These are phyloP conservation scores for Exophiala bonariae DNA, from an alignment of 2,329 filamentous ascomycete genomes.

Conservation along the genomic window DNA sequence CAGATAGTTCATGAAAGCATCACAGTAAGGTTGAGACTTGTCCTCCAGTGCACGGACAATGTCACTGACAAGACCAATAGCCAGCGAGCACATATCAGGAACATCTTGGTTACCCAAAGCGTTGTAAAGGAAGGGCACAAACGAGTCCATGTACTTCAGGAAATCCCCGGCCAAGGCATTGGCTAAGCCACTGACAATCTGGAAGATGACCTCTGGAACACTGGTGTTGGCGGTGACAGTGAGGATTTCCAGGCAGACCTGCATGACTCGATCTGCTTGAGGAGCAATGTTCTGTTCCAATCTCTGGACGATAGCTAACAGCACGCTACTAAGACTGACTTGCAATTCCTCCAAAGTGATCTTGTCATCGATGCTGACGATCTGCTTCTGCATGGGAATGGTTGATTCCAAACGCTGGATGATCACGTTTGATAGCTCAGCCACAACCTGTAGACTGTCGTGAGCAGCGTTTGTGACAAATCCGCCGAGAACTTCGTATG, in stretches of 20 bases:
- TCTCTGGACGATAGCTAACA: slow-evolving; percentile 87
- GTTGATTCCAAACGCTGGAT: slow-evolving; percentile 90
- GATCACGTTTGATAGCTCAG: slow-evolving; percentile 80
- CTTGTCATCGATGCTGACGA: slow-evolving; percentile 95
- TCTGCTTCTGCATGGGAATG: slow-evolving; percentile 82
- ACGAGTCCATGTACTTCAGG: slow-evolving; percentile 95
- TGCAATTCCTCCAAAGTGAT: slow-evolving; percentile 97
- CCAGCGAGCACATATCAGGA: slow-evolving; percentile 90
- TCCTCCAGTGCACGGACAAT: slow-evolving; percentile 89
- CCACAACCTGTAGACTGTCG: slow-evolving; percentile 79
- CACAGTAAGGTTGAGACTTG: slow-evolving; percentile 91
- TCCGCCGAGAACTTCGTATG: slow-evolving; percentile 94
- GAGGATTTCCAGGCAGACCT: slow-evolving; percentile 78
- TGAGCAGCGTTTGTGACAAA: slow-evolving; percentile 90
- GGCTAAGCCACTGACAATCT: slow-evolving; percentile 85
- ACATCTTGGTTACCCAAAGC: slow-evolving; percentile 95
- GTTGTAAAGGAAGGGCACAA: slow-evolving; percentile 88
- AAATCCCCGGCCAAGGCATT: slow-evolving; percentile 92
- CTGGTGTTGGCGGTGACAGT: slow-evolving; percentile 79
- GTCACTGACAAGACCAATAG: slow-evolving; percentile 95
- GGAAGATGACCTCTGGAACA: slow-evolving; percentile 91
- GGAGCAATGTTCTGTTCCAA: slow-evolving; percentile 89
- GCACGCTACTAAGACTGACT: slow-evolving; percentile 86
- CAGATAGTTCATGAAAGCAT: slow-evolving; percentile 97
- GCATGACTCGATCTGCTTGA: slow-evolving; percentile 92